Evolutionary conservation across 495 filamentous ascomycete genomes (phyloP).

Genomic region (Ascobolus immersus): DNA sequence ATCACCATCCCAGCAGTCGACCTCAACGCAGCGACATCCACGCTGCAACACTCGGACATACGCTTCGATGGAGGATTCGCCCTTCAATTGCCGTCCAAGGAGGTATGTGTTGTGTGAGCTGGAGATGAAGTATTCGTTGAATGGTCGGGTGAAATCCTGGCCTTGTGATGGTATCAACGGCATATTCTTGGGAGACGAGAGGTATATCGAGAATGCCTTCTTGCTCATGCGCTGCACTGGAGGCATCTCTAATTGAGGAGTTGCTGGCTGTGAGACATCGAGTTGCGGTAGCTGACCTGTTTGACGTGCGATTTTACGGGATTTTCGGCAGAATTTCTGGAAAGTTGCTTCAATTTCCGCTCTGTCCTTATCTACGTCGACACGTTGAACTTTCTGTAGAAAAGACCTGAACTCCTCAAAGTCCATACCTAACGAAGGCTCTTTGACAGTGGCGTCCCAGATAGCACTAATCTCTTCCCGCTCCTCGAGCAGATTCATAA

Average conservation of each 20-base stretch:
- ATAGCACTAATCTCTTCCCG: constrained; percentile 54
- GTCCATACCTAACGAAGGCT: constrained; percentile 35
- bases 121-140: constrained; percentile 96
- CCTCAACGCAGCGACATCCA: constrained; percentile 83
- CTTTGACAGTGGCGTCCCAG: constrained; percentile 28
- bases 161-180: constrained; percentile 10
- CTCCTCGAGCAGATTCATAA: constrained; percentile 57
- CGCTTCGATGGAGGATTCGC: constrained; percentile 71
- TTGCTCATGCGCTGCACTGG: constrained; percentile 38
- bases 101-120: constrained; percentile 98
- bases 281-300: background rate
- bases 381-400: constrained; percentile 42
- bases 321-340: constrained; percentile 40
- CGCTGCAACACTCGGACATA: constrained; percentile 75
- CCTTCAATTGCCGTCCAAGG: constrained; percentile 65
- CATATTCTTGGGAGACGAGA: constrained; percentile 33
- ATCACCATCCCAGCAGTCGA: constrained; percentile 90
- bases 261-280: background rate
- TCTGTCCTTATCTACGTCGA: constrained; percentile 41
- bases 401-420: constrained; percentile 51
- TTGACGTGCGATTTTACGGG: constrained; percentile 14
- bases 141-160: constrained; percentile 40
- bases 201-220: constrained; percentile 45
- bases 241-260: constrained; percentile 10
- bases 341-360: constrained; percentile 49